Evolutionary conservation across 345 rosid genomes (phyloP), one percentile per base, ranked within the genome.

Genomic region (Brassica rapa): DNA sequence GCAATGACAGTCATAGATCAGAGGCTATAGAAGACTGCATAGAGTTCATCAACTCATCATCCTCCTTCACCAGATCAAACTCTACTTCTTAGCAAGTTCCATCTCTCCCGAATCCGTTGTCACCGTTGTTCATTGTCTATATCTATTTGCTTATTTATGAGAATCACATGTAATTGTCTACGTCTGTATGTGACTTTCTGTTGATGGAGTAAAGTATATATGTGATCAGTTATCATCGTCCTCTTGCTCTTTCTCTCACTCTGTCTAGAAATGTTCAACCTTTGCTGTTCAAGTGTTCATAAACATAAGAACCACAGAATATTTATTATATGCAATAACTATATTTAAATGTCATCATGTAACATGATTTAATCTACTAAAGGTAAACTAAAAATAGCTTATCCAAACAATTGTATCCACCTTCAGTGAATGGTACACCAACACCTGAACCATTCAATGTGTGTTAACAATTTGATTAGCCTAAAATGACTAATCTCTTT

Each of bases 1-100:
- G 16, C 27, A 67, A 51, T 49, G 98, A 93, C 71, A 75, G 85
- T 49, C 88, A 86, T 55, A 85, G 90, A 81, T 82, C 76, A 70
- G 89, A 90, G 80, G 92, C 93, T 33, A 87, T 93, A 21, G 88
- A 91, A 73, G 97, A 90, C 68, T 93, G 98, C 77, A 91, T 93
- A 33, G 75, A 90, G 83, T 93, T 91, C 86, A 90, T 93, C 74
- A 88, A 91, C 82, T 82, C 92, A 3, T 87, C 96, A 8, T 83
- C 92, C 32, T 86, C 90, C 51, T 72, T 87, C 65, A 83, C 91
- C 9, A 81, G 90, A 82, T 90, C 92, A 35, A 85, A 81, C 46
- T 85, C 94, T 65, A 78, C 80, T 29, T 62, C 62, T 63, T 80
- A 25, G 68, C 73, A 37, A 80, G 53, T 74, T 53, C 62, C 68